Base-by-base conservation (phyloP, 1,284 basidiomycete species). In the Trichosporon sp. region DNA sequence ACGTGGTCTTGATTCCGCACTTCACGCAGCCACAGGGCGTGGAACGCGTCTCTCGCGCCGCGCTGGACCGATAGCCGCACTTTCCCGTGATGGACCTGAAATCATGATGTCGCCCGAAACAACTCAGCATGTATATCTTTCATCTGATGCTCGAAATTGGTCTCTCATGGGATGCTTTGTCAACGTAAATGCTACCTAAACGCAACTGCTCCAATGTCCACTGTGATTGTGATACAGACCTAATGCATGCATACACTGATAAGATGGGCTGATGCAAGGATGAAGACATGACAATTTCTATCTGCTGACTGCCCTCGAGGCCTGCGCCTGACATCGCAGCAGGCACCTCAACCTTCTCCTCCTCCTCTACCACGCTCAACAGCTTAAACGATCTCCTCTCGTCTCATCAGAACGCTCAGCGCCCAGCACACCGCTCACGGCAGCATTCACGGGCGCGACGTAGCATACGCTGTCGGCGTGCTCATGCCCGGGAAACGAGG, bases 221-320 rank as follows among this genome's bases (percentile, higher is more conserved):
- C 40, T 44, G n/a, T 13, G n/a, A 11, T 23, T 13, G 13, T 52
- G 25, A 13, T 52, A 52, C 46, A 52, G 46, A 52, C 46, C 46
- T 52, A 52, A 52, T 52, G 46, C 46, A 52, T 52, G 46, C 46
- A 52, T 52, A 52, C 46, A 52, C 46, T 34, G 46, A 52, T 52
- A 25, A 44, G 25, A 52, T 52, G 46, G 46, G 29, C 46, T 23
- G 46, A 52, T 52, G 46, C 46, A 52, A 52, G 46, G 46, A 52
- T 52, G 46, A 52, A 52, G 46, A 52, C 16, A 52, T 52, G 46
- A 52, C 46, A 52, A 52, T 52, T 52, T 27, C 27, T 29, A 52
- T 52, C 46, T 52, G 16, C 3, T 14, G 40, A 2, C 19, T 21
- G 14, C 9, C 40, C 13, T 10, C 16, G n/a, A n/a, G n/a, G n/a